A percentile compares a stretch with the other conserved stretches of the same genome.
These are phyloP conservation scores for Coelastrella sp. DNA, from an alignment of 139 green algal genomes.

Conservation along the genomic window DNA sequence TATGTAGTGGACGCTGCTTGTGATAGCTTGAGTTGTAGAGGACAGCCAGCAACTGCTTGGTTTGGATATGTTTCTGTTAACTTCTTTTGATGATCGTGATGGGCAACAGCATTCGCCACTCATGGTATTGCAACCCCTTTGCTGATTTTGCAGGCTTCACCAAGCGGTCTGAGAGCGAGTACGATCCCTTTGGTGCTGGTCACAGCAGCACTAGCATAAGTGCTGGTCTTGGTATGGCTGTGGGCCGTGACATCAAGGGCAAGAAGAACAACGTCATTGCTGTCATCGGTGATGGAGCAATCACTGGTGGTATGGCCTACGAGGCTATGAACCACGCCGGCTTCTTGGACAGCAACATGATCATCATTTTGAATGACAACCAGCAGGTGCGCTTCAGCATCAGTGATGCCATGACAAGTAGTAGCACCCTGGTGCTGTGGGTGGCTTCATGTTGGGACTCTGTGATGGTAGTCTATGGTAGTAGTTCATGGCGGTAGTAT, in stretches of 20 bases:
- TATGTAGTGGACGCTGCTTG: no score
- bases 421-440: no score
- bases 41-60: no score
- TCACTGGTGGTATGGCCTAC: constrained; percentile 99
- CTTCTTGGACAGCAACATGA: constrained; percentile 99
- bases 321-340: constrained; percentile 99
- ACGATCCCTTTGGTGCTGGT: constrained; percentile 97
- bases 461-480: no score
- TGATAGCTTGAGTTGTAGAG: no score
- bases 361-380: constrained; percentile 99
- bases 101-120: background rate
- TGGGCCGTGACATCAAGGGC: constrained; percentile 92
- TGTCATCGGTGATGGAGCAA: constrained; percentile 98
- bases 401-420: no score
- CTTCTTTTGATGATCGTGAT: background rate
- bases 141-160: constrained; percentile 89
- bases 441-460: no score
- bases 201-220: constrained; percentile 97
- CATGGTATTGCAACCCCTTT: background rate
- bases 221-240: constrained; percentile 97
- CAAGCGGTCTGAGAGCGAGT: constrained; percentile 93
- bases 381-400: constrained; percentile 95
- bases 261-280: constrained; percentile 85
- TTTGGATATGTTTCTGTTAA: no score
- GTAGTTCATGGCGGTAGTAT: no score